Conservation (phyloP, 164 flowering plant genomes). For the Vitis vinifera region DNA sequence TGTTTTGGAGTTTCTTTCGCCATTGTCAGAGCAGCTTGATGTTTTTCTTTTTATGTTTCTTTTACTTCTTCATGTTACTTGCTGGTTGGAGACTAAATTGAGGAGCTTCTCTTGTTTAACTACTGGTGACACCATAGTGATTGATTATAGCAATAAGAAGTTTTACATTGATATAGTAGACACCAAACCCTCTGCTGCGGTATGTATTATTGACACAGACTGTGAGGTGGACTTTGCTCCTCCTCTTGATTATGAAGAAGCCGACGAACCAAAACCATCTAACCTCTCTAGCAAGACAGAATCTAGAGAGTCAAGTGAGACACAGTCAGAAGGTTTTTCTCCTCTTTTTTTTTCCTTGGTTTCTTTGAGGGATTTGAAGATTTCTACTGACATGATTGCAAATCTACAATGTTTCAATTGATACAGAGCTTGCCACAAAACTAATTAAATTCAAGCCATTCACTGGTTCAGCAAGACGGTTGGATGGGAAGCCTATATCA, state of each 20-base stretch:
- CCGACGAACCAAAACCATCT: conserved; percentile 34
- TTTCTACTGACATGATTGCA: no score
- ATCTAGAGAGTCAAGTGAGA: background rate
- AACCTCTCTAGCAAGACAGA: conserved; percentile 9
- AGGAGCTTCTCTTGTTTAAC: conserved; percentile 60
- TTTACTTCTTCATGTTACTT: conserved; percentile 2
- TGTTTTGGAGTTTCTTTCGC: background rate
- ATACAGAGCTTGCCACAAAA: conserved; percentile 33
- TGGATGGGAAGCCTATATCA: conserved; percentile 39
- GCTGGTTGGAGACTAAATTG: conserved; percentile 58
- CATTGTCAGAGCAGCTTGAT: background rate
- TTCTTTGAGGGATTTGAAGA: no score
- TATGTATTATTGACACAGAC: conserved; percentile 63
- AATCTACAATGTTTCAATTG: conserved; percentile 18
- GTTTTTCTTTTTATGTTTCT: background rate
- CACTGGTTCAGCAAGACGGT: conserved; percentile 42
- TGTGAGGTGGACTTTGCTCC: conserved; percentile 77
- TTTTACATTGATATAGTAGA: conserved; percentile 52
- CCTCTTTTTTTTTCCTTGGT: background rate
- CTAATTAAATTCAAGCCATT: conserved; percentile 36
- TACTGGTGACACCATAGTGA: conserved; percentile 57
- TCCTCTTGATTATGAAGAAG: conserved; percentile 61
- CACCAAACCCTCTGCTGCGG: conserved; percentile 48
- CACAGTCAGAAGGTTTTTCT: conserved; percentile 24
- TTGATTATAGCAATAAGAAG: conserved; percentile 52